Conservation (phyloP, 2,329 filamentous ascomycete species). For the Fusarium longipes region DNA sequence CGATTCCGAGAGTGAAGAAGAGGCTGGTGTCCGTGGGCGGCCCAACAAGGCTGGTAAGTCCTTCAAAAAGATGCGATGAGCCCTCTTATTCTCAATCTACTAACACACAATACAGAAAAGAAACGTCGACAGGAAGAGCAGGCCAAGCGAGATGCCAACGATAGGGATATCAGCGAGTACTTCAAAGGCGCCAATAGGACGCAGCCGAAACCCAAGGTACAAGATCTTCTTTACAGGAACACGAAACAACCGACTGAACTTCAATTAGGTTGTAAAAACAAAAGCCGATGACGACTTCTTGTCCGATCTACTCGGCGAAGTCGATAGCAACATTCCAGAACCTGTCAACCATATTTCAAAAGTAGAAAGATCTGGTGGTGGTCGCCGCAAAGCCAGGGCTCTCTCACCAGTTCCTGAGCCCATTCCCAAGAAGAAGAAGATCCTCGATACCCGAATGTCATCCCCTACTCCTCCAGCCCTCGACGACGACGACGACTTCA, state of each 20-base stretch:
- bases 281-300: slow-evolving; percentile 92
- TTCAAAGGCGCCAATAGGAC: slow-evolving; percentile 79
- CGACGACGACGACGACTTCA: slow-evolving; percentile 65
- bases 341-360: slow-evolving; percentile 67
- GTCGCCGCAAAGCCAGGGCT: slow-evolving; percentile 81
- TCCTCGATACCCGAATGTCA: slow-evolving; percentile 60
- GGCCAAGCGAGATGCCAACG: slow-evolving; percentile 85
- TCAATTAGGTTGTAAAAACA: slow-evolving; percentile 74
- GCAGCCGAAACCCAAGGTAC: slow-evolving; percentile 84
- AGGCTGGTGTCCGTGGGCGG: slow-evolving; percentile 56
- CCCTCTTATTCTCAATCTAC: background rate
- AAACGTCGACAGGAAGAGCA: slow-evolving; percentile 89
- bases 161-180: slow-evolving; percentile 93
- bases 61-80: background rate
- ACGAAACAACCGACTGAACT: slow-evolving; percentile 7
- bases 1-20: slow-evolving; percentile 77
- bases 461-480: slow-evolving; percentile 57
- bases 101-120: slow-evolving; percentile 68
- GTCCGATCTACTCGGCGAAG: slow-evolving; percentile 83
- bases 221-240: background rate
- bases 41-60: slow-evolving; percentile 63
- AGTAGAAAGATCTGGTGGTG: slow-evolving; percentile 76
- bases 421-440: slow-evolving; percentile 67
- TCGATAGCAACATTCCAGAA: slow-evolving; percentile 77
- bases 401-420: slow-evolving; percentile 77